Conservation (phyloP, 2,329 filamentous ascomycete species). For the Paecilomyces sp. region DNA sequence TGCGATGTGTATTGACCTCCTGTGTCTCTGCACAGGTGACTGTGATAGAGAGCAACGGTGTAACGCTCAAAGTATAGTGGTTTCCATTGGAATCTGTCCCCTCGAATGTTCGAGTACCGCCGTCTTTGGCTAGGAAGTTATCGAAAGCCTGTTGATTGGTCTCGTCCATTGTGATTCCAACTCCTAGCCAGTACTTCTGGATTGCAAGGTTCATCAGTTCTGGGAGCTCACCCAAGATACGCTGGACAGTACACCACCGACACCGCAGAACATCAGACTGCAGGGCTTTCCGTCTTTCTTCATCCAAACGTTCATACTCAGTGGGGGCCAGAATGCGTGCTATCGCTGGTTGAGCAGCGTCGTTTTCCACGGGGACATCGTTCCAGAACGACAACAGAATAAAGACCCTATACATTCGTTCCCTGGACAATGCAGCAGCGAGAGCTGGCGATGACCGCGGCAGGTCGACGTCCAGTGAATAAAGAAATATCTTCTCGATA, state of each 20-base stretch:
- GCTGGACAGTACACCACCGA: slow-evolving; percentile 32
- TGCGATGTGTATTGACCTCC: slow-evolving; percentile 5
- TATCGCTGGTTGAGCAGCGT: slow-evolving; percentile 12
- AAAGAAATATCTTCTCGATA: slow-evolving; percentile 47
- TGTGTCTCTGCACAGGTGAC: slow-evolving; percentile 10
- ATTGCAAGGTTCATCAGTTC: slow-evolving; percentile 26
- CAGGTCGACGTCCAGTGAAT: slow-evolving; percentile 39
- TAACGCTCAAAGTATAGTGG: slow-evolving; percentile 15
- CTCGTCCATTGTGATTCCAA: slow-evolving; percentile 14
- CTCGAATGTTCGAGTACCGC: slow-evolving; percentile 10
- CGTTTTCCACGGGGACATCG: slow-evolving; percentile 9
- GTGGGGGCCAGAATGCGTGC: slow-evolving; percentile 26
- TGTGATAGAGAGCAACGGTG: slow-evolving; percentile 11
- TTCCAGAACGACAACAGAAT: slow-evolving; percentile 36
- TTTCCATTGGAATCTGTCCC: slow-evolving; percentile 1
- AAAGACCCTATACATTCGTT: slow-evolving; percentile 33
- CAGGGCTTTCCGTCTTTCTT: slow-evolving; percentile 20
- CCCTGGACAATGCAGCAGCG: slow-evolving; percentile 30
- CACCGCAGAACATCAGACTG: slow-evolving; percentile 29
- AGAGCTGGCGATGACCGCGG: slow-evolving; percentile 36
- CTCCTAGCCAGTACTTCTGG: slow-evolving; percentile 24
- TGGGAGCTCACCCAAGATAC: slow-evolving; percentile 26
- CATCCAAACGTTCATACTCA: slow-evolving; percentile 21
- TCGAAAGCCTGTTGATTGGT: slow-evolving; percentile 10
- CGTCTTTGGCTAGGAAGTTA: slow-evolving; percentile 13